These are phyloP conservation scores for Phytophthora hybrid DNA, from an alignment of 352 stramenopile species.

Conservation along the genomic window DNA sequence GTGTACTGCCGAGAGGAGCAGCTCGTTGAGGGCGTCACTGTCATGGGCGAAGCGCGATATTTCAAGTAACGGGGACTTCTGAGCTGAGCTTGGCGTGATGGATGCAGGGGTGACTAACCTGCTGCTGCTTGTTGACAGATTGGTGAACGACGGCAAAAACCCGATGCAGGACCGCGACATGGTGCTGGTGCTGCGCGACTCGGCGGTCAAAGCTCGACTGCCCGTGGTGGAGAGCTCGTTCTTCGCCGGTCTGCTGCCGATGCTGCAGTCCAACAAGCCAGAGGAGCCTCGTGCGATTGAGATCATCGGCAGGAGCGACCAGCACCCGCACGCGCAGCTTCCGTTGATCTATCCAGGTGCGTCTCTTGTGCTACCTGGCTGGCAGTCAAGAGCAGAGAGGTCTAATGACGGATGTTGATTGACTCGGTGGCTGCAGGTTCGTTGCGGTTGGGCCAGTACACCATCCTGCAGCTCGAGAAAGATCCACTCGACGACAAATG, in stretches of 20 bases:
- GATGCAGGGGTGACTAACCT: background rate
- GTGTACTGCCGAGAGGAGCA: constrained; percentile 61
- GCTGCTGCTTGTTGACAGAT: constrained; percentile 32
- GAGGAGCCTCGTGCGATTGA: constrained; percentile 50
- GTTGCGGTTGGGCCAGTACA: constrained; percentile 75
- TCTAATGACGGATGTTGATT: constrained; percentile 4
- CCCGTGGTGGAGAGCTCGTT: constrained; percentile 50
- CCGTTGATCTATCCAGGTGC: constrained; percentile 73
- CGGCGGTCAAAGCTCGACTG: constrained; percentile 47
- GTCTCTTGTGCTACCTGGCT: constrained; percentile 10
- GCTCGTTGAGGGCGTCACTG: constrained; percentile 45
- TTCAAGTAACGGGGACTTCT: constrained; percentile 48
- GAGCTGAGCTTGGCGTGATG: background rate
- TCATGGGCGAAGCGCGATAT: constrained; percentile 68
- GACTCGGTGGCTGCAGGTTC: constrained; percentile 49
- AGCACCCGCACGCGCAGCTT: constrained; percentile 49
- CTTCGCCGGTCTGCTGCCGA: constrained; percentile 44
- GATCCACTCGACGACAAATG: constrained; percentile 57
- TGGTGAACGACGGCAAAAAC: constrained; percentile 67
- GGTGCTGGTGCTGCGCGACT: constrained; percentile 74
- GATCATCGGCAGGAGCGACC: constrained; percentile 65
- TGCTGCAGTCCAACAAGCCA: constrained; percentile 39
- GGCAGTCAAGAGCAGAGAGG: background rate
- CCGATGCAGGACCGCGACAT: constrained; percentile 59
- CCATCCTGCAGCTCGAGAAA: constrained; percentile 75